phyloP scores from a whole-genome alignment of 495 filamentous ascomycete genomes.

The Neurospora tetrasperma region DNA sequence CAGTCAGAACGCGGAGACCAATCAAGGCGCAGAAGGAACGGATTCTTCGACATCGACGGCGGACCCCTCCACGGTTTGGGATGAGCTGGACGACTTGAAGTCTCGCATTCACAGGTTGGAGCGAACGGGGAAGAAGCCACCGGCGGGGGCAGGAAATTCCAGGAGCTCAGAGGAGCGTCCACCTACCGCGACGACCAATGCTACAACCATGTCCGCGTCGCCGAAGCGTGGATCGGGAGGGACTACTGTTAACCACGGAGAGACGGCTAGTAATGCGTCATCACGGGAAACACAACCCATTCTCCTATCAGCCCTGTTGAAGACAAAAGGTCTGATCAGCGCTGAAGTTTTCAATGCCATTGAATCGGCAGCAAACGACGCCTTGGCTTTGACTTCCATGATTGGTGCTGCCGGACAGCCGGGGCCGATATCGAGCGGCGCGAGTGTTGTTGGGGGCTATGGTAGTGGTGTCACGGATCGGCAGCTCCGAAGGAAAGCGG shows the following conservation, averaged over 20 bases:
- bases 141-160: constrained; percentile 68
- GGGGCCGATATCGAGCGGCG: constrained; percentile 48
- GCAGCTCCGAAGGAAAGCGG: constrained; percentile 77
- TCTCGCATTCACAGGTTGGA: constrained; percentile 89
- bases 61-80: constrained; percentile 91
- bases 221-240: constrained; percentile 53
- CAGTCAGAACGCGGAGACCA: constrained; percentile 21
- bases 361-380: constrained; percentile 73
- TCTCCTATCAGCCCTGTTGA: constrained; percentile 67
- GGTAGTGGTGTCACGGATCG: constrained; percentile 55
- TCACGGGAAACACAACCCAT: constrained; percentile 57
- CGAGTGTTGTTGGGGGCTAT: constrained; percentile 48
- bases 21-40: constrained; percentile 46
- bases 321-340: constrained; percentile 56
- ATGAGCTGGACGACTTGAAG: constrained; percentile 93
- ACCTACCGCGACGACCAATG: constrained; percentile 83
- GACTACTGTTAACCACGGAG: constrained; percentile 27
- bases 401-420: constrained; percentile 55
- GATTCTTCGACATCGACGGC: constrained; percentile 79
- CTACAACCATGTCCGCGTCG: constrained; percentile 82
- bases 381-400: constrained; percentile 60
- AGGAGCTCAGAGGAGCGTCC: constrained; percentile 70
- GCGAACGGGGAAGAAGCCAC: constrained; percentile 73
- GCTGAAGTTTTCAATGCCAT: constrained; percentile 70
- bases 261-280: constrained; percentile 15